Evolutionary conservation across 306 rosid species (phyloP).

Genomic region (Fragaria vesca): DNA sequence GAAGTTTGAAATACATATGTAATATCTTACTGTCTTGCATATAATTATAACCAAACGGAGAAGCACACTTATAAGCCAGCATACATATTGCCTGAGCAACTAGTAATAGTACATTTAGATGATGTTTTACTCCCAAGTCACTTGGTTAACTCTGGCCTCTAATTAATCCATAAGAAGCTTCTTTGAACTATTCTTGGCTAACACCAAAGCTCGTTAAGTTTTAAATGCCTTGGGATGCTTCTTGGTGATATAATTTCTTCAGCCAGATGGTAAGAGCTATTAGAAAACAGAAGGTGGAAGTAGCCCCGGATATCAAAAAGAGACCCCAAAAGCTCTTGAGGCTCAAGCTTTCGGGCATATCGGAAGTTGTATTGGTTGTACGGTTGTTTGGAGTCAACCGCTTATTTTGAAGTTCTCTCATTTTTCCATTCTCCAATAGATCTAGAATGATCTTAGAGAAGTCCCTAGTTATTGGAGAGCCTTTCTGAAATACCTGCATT

Average conservation of each 20-base stretch:
- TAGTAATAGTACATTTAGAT: not conserved
- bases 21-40: not conserved
- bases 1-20: not conserved
- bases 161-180: too few relatives aligned
- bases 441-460: conserved; percentile 50
- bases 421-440: conserved; percentile 40
- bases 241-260: not conserved
- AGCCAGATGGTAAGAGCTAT: conserved; percentile 11
- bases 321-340: conserved; percentile 55
- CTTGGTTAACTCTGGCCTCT: not conserved
- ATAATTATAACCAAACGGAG: not conserved
- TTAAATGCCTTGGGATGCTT: not conserved
- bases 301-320: conserved; percentile 46
- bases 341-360: conserved; percentile 30
- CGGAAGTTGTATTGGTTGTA: conserved; percentile 17
- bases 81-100: not conserved
- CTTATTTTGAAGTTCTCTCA: conserved; percentile 34
- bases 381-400: conserved; percentile 40
- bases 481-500: conserved; percentile 64
- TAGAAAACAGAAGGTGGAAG: conserved; percentile 50
- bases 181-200: too few relatives aligned
- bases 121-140: not conserved
- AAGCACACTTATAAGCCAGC: not conserved
- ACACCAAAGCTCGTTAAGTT: not conserved
- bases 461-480: conserved; percentile 66